These are phyloP conservation scores for Xylaria sp. DNA, from an alignment of 2,329 filamentous ascomycete genomes.

Conservation along the genomic window DNA sequence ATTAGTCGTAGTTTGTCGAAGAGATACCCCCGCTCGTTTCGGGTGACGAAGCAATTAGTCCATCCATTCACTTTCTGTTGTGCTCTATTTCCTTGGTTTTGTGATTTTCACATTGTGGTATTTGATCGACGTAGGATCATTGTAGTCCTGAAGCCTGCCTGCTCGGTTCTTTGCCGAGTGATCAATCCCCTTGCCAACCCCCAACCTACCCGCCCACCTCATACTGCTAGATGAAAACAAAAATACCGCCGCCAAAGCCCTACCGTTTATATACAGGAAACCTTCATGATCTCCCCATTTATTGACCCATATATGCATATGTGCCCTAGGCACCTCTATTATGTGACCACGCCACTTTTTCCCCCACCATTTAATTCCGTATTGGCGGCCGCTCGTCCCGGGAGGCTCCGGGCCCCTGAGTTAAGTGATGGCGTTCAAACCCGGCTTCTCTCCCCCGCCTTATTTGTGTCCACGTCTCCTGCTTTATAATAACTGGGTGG, in stretches of 20 bases:
- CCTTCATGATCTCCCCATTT: not conserved
- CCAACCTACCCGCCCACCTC: not conserved
- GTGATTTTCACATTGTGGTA: not conserved
- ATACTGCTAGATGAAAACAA: not conserved
- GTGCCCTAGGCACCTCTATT: not conserved
- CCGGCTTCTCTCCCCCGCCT: not conserved
- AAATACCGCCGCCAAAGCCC: not conserved
- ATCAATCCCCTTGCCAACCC: not conserved
- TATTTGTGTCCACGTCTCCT: not conserved
- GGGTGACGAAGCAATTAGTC: conserved; percentile 16
- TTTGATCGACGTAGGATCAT: not conserved
- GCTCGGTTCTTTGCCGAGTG: not conserved
- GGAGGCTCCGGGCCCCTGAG: conserved; percentile 34
- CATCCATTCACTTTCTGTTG: not conserved
- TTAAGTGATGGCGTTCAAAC: conserved; percentile 5
- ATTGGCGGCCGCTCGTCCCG: conserved; percentile 15
- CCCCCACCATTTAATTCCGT: not conserved
- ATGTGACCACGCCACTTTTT: not conserved
- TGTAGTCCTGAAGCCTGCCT: not conserved
- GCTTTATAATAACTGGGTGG: not conserved
- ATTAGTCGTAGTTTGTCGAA: conserved; percentile 22
- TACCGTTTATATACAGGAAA: not conserved
- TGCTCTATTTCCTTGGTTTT: not conserved
- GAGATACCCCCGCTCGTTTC: conserved; percentile 24
- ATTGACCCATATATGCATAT: conserved; percentile 16